These are phyloP conservation scores for Globisporangium lucens DNA, from an alignment of 352 stramenopile genomes.

Conservation along the genomic window DNA sequence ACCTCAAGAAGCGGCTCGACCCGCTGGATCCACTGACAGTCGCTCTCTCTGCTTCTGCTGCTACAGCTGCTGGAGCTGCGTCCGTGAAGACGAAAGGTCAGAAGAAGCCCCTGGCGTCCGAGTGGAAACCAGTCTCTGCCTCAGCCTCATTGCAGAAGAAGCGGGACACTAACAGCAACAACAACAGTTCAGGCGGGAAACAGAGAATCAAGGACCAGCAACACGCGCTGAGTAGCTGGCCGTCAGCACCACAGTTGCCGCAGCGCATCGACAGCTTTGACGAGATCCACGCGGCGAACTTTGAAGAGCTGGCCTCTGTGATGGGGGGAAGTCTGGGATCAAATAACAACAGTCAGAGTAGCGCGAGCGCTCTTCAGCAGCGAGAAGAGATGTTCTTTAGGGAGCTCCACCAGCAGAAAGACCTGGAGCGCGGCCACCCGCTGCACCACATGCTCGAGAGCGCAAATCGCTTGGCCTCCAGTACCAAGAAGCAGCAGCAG, in stretches of 20 bases:
- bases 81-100: conserved; percentile 14
- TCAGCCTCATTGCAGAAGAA: conserved; percentile 15
- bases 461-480: conserved; percentile 36
- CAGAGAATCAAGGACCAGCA: conserved; percentile 9
- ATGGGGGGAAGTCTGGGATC: not conserved
- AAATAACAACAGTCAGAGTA: conserved; percentile 1
- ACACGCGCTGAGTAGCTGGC: conserved; percentile 33
- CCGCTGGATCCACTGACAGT: conserved; percentile 32
- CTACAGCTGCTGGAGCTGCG: not conserved
- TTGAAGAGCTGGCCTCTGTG: conserved; percentile 9
- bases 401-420: conserved; percentile 61
- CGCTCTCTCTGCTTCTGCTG: not conserved
- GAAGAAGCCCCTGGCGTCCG: conserved; percentile 45
- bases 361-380: conserved; percentile 15
- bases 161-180: conserved; percentile 16
- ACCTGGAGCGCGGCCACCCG: conserved; percentile 43
- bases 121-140: conserved; percentile 54
- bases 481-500: conserved; percentile 37
- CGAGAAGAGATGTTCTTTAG: conserved; percentile 71
- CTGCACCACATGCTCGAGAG: conserved; percentile 77
- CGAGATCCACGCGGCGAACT: conserved; percentile 30
- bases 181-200: not conserved
- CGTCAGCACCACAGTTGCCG: conserved; percentile 47
- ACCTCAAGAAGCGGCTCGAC: conserved; percentile 41
- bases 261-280: conserved; percentile 61